phyloP scores from a whole-genome alignment of 2,329 filamentous ascomycete genomes.

The Colletotrichum sp. region DNA sequence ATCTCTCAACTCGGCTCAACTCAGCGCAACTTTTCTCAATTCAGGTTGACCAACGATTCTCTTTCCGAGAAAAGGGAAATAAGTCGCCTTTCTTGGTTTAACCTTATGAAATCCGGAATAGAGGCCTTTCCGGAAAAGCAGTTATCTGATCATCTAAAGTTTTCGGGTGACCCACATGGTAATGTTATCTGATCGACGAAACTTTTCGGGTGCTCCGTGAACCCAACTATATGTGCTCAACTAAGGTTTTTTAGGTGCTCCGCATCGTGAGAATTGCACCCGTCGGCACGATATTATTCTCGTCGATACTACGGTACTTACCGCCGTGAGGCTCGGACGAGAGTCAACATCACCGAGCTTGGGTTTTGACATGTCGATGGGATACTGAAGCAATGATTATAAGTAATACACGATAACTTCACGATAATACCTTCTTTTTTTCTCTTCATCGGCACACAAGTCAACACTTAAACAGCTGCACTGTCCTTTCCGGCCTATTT shows the following conservation, averaged over 20 bases:
- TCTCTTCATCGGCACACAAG: neutral
- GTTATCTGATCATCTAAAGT: neutral
- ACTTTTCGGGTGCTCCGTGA: neutral
- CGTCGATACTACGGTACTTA: neutral
- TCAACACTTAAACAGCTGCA: neutral
- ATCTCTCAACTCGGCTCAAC: neutral
- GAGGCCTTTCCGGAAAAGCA: neutral
- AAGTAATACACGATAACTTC: neutral
- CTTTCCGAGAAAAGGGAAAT: neutral
- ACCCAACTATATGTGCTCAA: neutral
- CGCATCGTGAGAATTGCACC: neutral
- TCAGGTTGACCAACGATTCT: accelerated
- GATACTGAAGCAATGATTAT: neutral
- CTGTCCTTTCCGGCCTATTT: neutral
- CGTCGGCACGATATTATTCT: neutral
- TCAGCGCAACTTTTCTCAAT: accelerated
- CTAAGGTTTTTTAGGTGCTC: neutral
- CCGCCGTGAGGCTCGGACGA: neutral
- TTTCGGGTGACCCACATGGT: neutral
- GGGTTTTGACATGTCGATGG: neutral
- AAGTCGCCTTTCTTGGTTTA: neutral
- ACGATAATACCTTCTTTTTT: neutral
- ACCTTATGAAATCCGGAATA: neutral
- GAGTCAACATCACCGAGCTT: neutral
- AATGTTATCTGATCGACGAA: neutral